A percentile compares a stretch with the other conserved stretches of the same genome.
phyloP scores from a whole-genome alignment of 2,329 filamentous ascomycete species.

The Stenocarpella maydis region DNA sequence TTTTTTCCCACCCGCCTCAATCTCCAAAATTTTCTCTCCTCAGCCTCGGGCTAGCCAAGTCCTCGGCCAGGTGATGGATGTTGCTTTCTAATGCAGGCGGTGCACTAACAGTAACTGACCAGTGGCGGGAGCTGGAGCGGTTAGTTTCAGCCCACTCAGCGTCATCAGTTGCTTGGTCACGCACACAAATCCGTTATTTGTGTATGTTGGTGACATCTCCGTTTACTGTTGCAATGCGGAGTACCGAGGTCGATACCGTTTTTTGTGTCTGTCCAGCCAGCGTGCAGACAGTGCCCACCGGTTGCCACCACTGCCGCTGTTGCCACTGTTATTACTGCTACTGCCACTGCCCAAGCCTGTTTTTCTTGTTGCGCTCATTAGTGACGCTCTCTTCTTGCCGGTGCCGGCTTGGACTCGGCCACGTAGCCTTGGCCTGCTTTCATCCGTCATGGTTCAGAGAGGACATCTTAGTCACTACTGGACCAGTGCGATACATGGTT shows the following conservation, averaged over 20 bases:
- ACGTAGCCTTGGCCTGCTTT: slow-evolving; percentile 21
- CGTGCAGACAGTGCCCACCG: background rate
- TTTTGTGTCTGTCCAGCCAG: background rate
- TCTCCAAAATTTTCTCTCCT: background rate
- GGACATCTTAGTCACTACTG: background rate
- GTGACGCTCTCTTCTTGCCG: background rate
- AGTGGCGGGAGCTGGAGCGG: background rate
- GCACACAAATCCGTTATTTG: background rate
- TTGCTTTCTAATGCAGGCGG: slow-evolving; percentile 1
- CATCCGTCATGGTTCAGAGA: slow-evolving; percentile 13
- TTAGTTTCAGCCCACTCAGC: background rate
- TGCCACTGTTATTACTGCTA: background rate
- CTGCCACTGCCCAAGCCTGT: background rate
- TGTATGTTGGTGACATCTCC: background rate
- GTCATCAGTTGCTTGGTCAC: slow-evolving; percentile 14
- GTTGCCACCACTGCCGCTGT: slow-evolving; percentile 12
- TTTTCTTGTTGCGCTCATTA: background rate
- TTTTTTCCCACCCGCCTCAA: background rate
- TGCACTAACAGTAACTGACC: background rate
- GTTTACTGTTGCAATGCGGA: background rate
- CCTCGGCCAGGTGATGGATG: background rate
- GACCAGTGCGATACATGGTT: slow-evolving; percentile 22
- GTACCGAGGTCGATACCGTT: no score
- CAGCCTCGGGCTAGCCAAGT: background rate
- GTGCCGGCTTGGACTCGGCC: background rate